Conservation (phyloP, 2,329 filamentous ascomycete genomes). For the Paraconiothyrium sp. region DNA sequence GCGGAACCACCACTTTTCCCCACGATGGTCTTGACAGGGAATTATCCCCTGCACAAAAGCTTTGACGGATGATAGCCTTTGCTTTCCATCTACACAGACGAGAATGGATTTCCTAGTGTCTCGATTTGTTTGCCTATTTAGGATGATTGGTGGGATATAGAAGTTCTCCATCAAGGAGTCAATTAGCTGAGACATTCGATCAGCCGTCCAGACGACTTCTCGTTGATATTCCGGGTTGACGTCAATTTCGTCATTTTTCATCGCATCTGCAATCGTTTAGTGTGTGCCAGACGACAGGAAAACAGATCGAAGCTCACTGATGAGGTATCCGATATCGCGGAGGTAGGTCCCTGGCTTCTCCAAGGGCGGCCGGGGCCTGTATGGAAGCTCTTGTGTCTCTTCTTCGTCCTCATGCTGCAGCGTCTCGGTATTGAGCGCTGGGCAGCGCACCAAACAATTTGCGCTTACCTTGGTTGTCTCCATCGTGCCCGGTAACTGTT, state of each 20-base stretch:
- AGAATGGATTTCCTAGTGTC: slow-evolving; percentile 34
- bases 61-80: slow-evolving; percentile 57
- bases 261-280: slow-evolving; percentile 26
- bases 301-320: slow-evolving; percentile 29
- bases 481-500: neutral
- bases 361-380: slow-evolving; percentile 38
- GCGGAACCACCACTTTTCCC: slow-evolving; percentile 53
- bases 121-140: slow-evolving; percentile 49
- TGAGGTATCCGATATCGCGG: slow-evolving; percentile 33
- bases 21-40: slow-evolving; percentile 53
- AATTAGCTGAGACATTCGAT: slow-evolving; percentile 47
- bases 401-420: slow-evolving; percentile 7
- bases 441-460: neutral
- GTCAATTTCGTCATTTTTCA: slow-evolving; percentile 43
- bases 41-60: slow-evolving; percentile 58
- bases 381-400: slow-evolving; percentile 18
- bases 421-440: neutral
- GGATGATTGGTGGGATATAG: slow-evolving; percentile 60
- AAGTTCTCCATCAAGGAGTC: slow-evolving; percentile 51
- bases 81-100: slow-evolving; percentile 60
- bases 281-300: neutral
- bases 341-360: slow-evolving; percentile 28
- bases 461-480: neutral
- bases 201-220: slow-evolving; percentile 56
- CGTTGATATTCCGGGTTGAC: slow-evolving; percentile 59